Evolutionary conservation across 2,329 filamentous ascomycete species (phyloP), one percentile per base, ranked within the genome.

Genomic region (Hypoxylon sp.): DNA sequence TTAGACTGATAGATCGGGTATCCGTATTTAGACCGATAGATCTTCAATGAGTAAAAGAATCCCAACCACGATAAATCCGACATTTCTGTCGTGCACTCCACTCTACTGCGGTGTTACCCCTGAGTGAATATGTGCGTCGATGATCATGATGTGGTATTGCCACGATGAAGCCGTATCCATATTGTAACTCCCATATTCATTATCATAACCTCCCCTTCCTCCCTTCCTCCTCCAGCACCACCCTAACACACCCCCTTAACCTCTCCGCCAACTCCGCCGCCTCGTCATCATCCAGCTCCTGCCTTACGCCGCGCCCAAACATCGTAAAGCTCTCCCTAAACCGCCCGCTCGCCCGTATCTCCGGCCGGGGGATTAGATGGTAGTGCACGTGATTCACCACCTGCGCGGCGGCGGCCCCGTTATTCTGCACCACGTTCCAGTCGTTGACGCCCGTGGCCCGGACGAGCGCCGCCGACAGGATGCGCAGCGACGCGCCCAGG

Each of bases 401-500:
- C 79, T 98, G 94, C 1, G 93, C 93, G 1, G 94, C 94, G 30
- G 93, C 87, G 3, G 89, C 89, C 15, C 94, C 93, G 71, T 97
- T 98, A 76, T 98, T 98, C 81, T 98, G 94, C 57, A 98, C 92
- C 28, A 98, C 88, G 77, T 99, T 99, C 91, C 94, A 98, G 79
- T 97, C 94, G 52, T 83, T 83, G 1, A 92, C 86, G 8, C 89
- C 90, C 2, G 89, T 91, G 0, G 88, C 87, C 53, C 82, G 83
- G 30, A 88, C 85, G 37, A 97, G 83, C 0, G 91, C 91, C 19
- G 86, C 81, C 17, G 91, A 91, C 2, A 97, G 80, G 3, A 94
- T 77, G 32, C 92, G 88, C 26, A 97, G 84, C 81, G 84, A 86
- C 63, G 77, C 75, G 71, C 91, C 88, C 57, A 96, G 83, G 72